Evolutionary conservation across 352 stramenopile genomes (phyloP), one percentile per base, ranked within the genome.

Genomic region (Pythium periplocum): DNA sequence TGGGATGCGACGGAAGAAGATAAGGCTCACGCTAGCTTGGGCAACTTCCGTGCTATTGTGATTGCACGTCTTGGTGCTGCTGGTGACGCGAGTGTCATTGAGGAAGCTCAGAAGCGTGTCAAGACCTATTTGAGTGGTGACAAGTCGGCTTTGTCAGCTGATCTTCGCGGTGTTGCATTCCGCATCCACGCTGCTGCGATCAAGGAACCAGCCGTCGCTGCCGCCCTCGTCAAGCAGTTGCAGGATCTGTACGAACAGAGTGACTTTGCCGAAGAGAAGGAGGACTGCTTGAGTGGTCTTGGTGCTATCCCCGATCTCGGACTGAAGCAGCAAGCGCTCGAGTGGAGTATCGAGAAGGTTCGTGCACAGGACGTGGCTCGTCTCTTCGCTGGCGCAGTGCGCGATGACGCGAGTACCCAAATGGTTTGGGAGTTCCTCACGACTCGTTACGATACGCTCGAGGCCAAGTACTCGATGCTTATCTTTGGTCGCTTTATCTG

Each of bases 301-400:
- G 81, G 81, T 6, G 69, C 55, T 33, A 68, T 87, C 9, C 66
- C 71, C 26, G 54, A 71, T 43, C 50, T 64, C 26, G 40, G 54
- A 9, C 38, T 69, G 4, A 83, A 93, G 58, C 64, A 63, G 36
- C 69, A 83, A 46, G 73, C 87, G 9, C 68, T 96, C n/a, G 72
- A 91, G 45, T 96, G 80, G 75, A 70, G 76, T 2, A 52, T 96
- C 2, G 64, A 72, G 9, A 73, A 74, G 39, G 77, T 92, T 7
- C 77, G 81, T 1, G 66, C 68, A 17, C 83, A 95, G 58, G 82
- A 95, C 37, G 76, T 86, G 44, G 63, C 70, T 12, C 59, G 54
- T 3, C 59, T 78, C 4, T 79, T 95, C 47, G 62, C 45, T 7
- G 76, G 78, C 36, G 73, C 38, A 12, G 7, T 42, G 38, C 38